Percentiles rank a stretch among this genome's conserved stretches.
phyloP scores from a whole-genome alignment of 768 basidiomycete genomes.

The Rhizopogon rudus region DNA sequence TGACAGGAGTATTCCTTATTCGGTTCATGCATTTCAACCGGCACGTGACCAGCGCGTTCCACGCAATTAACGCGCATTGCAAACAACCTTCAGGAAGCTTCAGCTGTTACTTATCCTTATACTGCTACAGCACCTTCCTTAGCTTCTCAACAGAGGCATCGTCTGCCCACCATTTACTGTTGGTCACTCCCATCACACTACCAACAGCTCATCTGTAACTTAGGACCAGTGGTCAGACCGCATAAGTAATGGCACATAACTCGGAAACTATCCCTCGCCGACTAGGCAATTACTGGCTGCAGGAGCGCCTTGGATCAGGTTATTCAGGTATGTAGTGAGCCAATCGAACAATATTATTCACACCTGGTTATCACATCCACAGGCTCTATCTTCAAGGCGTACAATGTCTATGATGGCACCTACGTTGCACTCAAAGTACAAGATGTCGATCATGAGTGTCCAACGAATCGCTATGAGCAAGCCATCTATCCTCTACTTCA shows the following conservation, averaged over 20 bases:
- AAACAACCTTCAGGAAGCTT: background rate
- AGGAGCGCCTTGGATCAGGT: slow-evolving; percentile 60
- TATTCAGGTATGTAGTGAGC: slow-evolving; percentile 53
- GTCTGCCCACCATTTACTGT: background rate
- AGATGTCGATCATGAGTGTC: slow-evolving; percentile 63
- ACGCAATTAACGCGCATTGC: background rate
- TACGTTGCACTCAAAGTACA: slow-evolving; percentile 76
- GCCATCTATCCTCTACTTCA: slow-evolving; percentile 64
- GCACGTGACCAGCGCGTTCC: slow-evolving; percentile 25
- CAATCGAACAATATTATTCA: background rate
- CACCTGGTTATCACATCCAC: slow-evolving; percentile 2
- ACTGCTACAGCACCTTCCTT: background rate
- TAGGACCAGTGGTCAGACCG: background rate
- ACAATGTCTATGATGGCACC: slow-evolving; percentile 49
- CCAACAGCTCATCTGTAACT: background rate
- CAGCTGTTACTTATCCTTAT: background rate
- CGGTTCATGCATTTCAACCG: background rate
- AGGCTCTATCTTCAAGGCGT: slow-evolving; percentile 71
- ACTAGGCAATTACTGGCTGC: slow-evolving; percentile 60
- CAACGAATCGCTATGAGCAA: slow-evolving; percentile 71
- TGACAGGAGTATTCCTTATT: background rate
- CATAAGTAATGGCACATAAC: slow-evolving; percentile 8
- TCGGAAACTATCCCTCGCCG: slow-evolving; percentile 23
- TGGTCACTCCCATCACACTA: background rate
- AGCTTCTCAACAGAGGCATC: background rate